Evolutionary conservation across 1,284 basidiomycete species (phyloP).

Genomic region (Pseudozyma sp.): DNA sequence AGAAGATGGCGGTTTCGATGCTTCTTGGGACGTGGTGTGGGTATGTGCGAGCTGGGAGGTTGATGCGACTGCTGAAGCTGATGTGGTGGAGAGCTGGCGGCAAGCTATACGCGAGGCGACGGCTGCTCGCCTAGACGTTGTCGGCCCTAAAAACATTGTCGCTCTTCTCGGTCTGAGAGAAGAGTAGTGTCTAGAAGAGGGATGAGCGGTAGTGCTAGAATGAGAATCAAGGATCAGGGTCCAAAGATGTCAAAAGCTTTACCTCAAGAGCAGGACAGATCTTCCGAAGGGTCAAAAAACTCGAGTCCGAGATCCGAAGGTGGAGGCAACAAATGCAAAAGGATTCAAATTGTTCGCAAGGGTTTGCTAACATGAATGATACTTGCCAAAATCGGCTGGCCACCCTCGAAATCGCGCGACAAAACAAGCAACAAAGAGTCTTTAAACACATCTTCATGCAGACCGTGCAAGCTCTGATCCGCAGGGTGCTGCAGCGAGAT

Average conservation of each 20-base stretch:
- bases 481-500: no score
- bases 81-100: neutral
- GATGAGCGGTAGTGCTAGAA: neutral
- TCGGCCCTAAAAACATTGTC: neutral
- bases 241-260: slow-evolving; percentile 5
- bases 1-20: neutral
- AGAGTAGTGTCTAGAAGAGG: neutral
- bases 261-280: no score
- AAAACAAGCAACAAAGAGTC: no score
- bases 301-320: slow-evolving; percentile 28
- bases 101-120: neutral
- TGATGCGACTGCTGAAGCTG: slow-evolving; percentile 1
- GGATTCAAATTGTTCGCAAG: no score
- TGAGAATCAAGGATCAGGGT: neutral
- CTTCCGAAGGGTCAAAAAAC: neutral
- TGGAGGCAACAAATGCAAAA: slow-evolving; percentile 5
- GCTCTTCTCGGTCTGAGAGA: neutral
- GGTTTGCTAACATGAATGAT: neutral
- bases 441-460: no score
- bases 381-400: neutral
- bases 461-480: no score
- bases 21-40: neutral
- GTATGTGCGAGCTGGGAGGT: neutral
- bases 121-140: no score
- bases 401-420: slow-evolving; percentile 1